Base-by-base conservation (phyloP, 202 grass and related monocot species). In the Musa balbisiana region DNA sequence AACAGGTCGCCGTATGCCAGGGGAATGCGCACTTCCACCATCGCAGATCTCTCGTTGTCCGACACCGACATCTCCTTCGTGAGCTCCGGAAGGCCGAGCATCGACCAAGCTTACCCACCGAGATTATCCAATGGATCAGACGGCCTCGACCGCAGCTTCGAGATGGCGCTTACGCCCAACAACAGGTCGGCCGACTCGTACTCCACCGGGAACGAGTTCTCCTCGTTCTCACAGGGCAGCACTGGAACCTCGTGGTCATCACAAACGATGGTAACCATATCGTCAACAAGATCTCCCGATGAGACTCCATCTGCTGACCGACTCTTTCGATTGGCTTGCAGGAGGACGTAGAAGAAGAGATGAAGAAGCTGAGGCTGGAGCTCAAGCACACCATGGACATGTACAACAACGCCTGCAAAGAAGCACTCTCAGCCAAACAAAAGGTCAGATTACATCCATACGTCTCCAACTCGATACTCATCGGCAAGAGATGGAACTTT, bases 311-410 rank as follows among this genome's bases (percentile, higher is more conserved):
- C 33, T 5, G 33, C 33, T 43, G 33, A 43, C 33, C 33, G 33
- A 43, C 33, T 6, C 33, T 43, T 16, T 52, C 24, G 10, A 69
- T 80, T 9, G 21, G 24, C 43, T 49, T 66, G 71, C 80, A 96
- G 80, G 94, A 97, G 24, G 94, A 97, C 76, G 87, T 93, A 76
- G 94, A 97, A 83, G 78, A 91, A 16, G 94, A 97, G 88, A 93
- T 97, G 88, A 87, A 83, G 80, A 88, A 88, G 24, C 80, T 98
- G 2, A 79, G 81, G 58, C 80, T 91, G 71, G 94, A 98, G 82
- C 88, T 98, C 20, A 91, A 93, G 83, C 90, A 93, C 51, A 98
- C 94, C 17, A 93, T 93, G 94, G 90, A 98, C 67, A 98, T 98
- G 94, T 98, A 98, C 83, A 93, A 82, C 86, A 98, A 84, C 4